Percentiles rank a stretch among this genome's conserved stretches.
Conservation (phyloP, 139 green algal species). For the Chlorella sp. region DNA sequence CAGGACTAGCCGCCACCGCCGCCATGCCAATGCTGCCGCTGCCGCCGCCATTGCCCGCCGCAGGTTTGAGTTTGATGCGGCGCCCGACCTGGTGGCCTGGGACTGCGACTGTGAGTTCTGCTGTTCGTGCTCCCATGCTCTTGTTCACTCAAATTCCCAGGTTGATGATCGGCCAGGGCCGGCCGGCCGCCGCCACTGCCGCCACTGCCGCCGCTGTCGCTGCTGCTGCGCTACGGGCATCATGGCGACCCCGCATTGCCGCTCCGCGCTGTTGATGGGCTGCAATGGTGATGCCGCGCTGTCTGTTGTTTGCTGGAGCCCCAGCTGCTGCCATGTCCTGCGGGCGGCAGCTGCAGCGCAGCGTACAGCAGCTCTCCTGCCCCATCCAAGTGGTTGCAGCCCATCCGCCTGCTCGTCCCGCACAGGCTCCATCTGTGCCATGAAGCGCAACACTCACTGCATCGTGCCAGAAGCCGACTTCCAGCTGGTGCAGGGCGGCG, state of each 20-base stretch:
- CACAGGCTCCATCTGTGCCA: conserved; percentile 59
- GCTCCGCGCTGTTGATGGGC: no score
- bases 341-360: no score
- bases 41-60: neutral
- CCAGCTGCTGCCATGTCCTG: no score
- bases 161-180: no score
- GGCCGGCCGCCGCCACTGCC: no score
- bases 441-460: conserved; percentile 61
- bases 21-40: neutral
- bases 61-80: conserved; percentile 50
- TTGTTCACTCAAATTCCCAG: no score
- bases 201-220: neutral
- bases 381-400: no score
- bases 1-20: neutral
- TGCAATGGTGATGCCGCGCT: neutral
- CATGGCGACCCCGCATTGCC: no score
- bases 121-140: no score
- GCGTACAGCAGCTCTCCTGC: no score
- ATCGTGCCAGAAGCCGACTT: conserved; percentile 52
- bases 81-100: conserved; percentile 40
- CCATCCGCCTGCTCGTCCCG: no score
- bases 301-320: neutral
- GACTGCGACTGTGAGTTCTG: conserved; percentile 60
- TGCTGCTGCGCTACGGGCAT: neutral
- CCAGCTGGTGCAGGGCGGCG: conserved; percentile 33